Evolutionary conservation across 2,329 filamentous ascomycete species (phyloP).

Genomic region (Aspergillus quadricinctus): DNA sequence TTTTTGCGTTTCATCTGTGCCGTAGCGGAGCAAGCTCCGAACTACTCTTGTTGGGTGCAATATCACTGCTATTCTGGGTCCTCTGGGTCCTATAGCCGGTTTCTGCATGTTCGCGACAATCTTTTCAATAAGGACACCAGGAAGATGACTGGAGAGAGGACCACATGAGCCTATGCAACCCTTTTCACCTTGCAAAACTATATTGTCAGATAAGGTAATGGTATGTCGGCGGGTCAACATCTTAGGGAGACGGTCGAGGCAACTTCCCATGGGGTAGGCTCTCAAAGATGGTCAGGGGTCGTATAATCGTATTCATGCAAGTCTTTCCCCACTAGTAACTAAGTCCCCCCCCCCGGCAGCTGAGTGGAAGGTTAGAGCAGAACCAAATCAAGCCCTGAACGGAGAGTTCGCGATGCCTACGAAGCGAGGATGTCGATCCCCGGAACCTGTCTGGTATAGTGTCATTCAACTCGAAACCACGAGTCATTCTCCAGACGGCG

Average conservation of each 20-base stretch:
- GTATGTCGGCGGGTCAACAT: neutral
- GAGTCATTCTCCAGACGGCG: neutral
- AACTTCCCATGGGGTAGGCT: neutral
- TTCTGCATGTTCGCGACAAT: neutral
- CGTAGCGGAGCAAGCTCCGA: slow-evolving; percentile 15
- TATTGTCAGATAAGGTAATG: neutral
- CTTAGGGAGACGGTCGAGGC: neutral
- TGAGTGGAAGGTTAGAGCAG: neutral
- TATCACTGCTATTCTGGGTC: neutral
- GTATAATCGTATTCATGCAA: neutral
- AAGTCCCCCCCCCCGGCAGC: neutral
- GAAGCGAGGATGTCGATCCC: neutral
- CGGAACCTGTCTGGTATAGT: neutral
- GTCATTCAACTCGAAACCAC: neutral
- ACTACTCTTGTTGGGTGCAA: slow-evolving; percentile 2
- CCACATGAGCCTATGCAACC: neutral
- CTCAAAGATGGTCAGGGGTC: neutral
- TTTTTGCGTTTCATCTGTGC: slow-evolving; percentile 3
- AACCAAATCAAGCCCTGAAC: neutral
- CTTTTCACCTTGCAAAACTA: neutral
- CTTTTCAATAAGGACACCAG: neutral
- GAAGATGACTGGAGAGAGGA: neutral
- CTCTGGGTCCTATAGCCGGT: neutral
- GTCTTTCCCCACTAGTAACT: neutral
- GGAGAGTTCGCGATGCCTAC: neutral